A percentile compares a stretch with the other conserved stretches of the same genome.
These are phyloP conservation scores for Platanthera zijinensis DNA, from an alignment of 106 monocot species.

Conservation along the genomic window DNA sequence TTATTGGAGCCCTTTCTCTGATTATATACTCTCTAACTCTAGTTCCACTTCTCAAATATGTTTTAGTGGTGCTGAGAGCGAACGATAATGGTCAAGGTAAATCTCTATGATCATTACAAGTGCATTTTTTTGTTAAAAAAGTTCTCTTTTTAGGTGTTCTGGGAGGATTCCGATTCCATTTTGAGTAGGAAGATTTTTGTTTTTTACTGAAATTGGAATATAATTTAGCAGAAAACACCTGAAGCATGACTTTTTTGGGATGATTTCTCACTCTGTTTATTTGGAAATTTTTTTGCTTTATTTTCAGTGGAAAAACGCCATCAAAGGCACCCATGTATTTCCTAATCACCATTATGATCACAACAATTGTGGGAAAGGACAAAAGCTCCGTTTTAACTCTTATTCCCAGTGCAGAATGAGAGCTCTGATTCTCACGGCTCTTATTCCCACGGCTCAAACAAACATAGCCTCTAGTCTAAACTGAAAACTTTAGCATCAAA, in stretches of 20 bases:
- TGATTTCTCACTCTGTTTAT: not conserved
- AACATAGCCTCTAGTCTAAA: no score
- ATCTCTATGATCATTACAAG: not conserved
- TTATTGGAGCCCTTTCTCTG: slow-evolving; percentile 67
- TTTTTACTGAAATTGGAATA: not conserved
- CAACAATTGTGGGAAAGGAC: no score
- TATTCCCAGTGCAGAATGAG: no score
- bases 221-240: not conserved
- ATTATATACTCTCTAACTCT: slow-evolving; percentile 61
- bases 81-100: slow-evolving; percentile 72
- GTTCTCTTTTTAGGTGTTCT: not conserved
- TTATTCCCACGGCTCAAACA: no score
- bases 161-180: not conserved
- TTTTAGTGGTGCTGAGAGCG: slow-evolving; percentile 53
- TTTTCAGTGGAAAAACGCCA: no score
- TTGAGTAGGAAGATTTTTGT: not conserved
- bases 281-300: not conserved
- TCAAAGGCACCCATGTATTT: no score
- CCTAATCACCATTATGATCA: no score
- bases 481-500: no score
- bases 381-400: no score
- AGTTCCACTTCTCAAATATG: slow-evolving; percentile 59
- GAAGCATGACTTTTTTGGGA: not conserved
- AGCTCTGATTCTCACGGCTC: no score
- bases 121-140: not conserved